Conservation (phyloP, 176 grass and related monocot genomes). For the Metroxylon sagu region DNA sequence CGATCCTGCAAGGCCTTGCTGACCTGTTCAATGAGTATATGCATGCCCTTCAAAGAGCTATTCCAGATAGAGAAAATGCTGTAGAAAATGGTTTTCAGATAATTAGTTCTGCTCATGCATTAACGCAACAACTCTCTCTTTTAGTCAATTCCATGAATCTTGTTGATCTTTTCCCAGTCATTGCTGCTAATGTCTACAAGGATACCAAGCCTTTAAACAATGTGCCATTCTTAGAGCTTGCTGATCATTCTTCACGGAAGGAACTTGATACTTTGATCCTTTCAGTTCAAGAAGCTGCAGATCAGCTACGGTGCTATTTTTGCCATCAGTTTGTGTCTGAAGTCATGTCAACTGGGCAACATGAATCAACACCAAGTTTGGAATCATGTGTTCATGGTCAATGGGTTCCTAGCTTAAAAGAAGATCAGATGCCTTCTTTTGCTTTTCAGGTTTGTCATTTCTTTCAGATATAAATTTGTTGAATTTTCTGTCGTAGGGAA, state of each 20-base stretch:
- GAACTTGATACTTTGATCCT: slow-evolving; percentile 13
- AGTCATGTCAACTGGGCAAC: slow-evolving; percentile 13
- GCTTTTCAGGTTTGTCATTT: slow-evolving; percentile 33
- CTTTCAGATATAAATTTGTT: neutral
- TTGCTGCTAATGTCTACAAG: slow-evolving; percentile 15
- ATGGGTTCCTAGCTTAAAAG: neutral
- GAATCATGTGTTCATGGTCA: neutral
- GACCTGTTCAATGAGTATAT: slow-evolving; percentile 37
- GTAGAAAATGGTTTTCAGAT: neutral
- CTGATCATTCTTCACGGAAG: neutral
- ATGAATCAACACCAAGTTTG: slow-evolving; percentile 2
- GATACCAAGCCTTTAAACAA: neutral
- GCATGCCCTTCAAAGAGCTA: slow-evolving; percentile 17
- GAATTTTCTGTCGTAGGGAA: too few relatives aligned
- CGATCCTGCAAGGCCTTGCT: slow-evolving; percentile 26
- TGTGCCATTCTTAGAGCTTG: too few relatives aligned
- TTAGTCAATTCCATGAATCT: slow-evolving; percentile 40
- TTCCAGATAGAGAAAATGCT: slow-evolving; percentile 7
- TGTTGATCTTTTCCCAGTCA: slow-evolving; percentile 30
- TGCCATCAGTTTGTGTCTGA: slow-evolving; percentile 39
- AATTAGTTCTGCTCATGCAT: slow-evolving; percentile 1
- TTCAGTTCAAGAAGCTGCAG: slow-evolving; percentile 29
- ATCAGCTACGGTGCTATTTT: slow-evolving; percentile 31
- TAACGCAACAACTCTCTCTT: slow-evolving; percentile 34
- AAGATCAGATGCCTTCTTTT: slow-evolving; percentile 31